Percentiles rank a stretch among this genome's conserved stretches.
Evolutionary conservation across 2,329 filamentous ascomycete genomes (phyloP).

Genomic region (Trichoderma endophyticum): DNA sequence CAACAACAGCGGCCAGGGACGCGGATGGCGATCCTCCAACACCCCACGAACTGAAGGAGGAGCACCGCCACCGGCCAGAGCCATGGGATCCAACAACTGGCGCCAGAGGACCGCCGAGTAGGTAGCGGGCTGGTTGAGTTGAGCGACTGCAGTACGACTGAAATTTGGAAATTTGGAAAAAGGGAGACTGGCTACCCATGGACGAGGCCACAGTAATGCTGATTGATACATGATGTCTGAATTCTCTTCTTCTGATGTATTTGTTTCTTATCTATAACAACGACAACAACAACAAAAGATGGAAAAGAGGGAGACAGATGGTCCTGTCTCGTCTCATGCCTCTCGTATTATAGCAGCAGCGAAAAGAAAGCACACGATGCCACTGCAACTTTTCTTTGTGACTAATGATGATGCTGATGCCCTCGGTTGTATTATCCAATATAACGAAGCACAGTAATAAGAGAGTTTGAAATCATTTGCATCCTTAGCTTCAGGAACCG

Average conservation of each 20-base stretch:
- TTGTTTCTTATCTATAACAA: neutral
- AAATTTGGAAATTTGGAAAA: neutral
- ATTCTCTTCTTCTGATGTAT: slow-evolving; percentile 1
- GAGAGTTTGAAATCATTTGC: neutral
- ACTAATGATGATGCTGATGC: no score
- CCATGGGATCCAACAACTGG: slow-evolving; percentile 19
- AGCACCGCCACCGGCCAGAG: neutral
- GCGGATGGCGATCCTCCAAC: neutral
- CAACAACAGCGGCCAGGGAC: slow-evolving; percentile 1
- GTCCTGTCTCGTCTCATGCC: neutral
- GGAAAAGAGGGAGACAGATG: neutral
- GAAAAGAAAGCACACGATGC: neutral
- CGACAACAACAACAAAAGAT: neutral
- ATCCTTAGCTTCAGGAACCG: slow-evolving; percentile 14
- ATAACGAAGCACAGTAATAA: neutral
- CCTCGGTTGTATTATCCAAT: neutral
- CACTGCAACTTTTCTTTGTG: no score
- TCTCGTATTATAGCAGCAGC: neutral
- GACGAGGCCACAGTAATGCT: neutral
- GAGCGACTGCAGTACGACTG: neutral
- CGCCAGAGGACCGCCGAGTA: slow-evolving; percentile 4
- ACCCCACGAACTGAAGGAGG: slow-evolving; percentile 2
- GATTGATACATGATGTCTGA: neutral
- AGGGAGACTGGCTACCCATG: neutral
- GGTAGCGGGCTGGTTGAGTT: neutral